phyloP scores from a whole-genome alignment of 2,329 filamentous ascomycete species.

The Pestalotiopsis fici region DNA sequence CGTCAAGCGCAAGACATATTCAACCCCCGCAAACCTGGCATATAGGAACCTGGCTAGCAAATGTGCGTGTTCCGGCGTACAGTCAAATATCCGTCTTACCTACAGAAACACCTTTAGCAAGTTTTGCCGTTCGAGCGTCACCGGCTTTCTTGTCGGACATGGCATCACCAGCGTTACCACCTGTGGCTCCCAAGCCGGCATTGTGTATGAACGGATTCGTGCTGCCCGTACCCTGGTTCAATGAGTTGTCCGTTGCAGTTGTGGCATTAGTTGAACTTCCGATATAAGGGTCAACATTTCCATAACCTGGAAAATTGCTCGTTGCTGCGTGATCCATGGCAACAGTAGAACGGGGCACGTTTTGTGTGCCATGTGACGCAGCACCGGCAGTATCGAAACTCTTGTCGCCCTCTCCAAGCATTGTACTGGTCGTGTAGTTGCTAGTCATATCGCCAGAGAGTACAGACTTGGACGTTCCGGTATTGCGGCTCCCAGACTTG shows the following conservation, averaged over 20 bases:
- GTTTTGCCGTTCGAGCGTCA: not conserved
- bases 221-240: not conserved
- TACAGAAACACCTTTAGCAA: not conserved
- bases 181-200: not conserved
- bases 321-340: not conserved
- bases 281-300: not conserved
- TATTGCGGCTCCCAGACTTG: not conserved
- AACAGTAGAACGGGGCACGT: not conserved
- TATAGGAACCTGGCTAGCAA: no score
- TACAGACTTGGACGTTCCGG: no score
- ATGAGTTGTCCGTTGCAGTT: not conserved
- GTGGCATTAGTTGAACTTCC: not conserved
- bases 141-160: not conserved
- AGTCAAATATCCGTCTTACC: not conserved
- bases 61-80: not conserved
- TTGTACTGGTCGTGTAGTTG: not conserved
- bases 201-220: not conserved
- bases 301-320: not conserved
- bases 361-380: not conserved
- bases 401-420: not conserved
- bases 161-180: not conserved
- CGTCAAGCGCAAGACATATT: not conserved
- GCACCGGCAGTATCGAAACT: not conserved
- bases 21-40: not conserved
- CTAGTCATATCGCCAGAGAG: not conserved